Evolutionary conservation across 2,329 filamentous ascomycete species (phyloP), one percentile per base, ranked within the genome.

Genomic region (Whalleya microplaca): DNA sequence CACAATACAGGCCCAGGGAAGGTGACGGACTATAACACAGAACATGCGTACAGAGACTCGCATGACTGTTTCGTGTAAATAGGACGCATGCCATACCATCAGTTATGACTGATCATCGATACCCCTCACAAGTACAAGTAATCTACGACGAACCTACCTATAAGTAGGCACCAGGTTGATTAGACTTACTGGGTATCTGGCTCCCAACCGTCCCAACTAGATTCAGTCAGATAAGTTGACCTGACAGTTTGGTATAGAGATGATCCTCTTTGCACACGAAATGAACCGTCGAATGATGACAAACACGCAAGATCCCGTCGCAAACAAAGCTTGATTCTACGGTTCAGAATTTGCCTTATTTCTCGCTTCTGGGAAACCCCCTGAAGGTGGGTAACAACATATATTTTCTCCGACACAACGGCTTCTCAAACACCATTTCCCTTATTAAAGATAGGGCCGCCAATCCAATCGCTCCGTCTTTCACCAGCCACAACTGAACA

Each of bases 361-460:
- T 41, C 45, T 55, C 48, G 48, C 43, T 44, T 49, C 40, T 58
- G 42, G 51, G 51, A 41, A 37, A 32, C 53, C 42, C 46, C 51
- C 55, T 58, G 46, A 27, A 45, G 21, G 51, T 56, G 58, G 60
- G 45, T 41, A 51, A 51, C 53, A 58, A 53, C 60, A 63, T 37
- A 19, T 43, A 58, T 56, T 56, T 58, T 58, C 52, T 63, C 55
- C 57, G 55, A 61, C 50, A 61, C 57, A 58, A 58, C 55, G 60
- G 56, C 55, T 51, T 56, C 44, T 47, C 44, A 55, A 58, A 58
- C 58, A 45, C 23, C 20, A 47, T 41, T 49, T 46, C 41, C 41
- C 53, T 48, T 18, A 41, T 48, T 21, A 21, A 52, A 21, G 40
- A 41, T 51, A 23, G 37, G 32, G 32, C 32, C n/a, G 20, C 44